These are phyloP conservation scores for Chrysoporthe puriensis DNA, from an alignment of 2,329 filamentous ascomycete species.

Conservation along the genomic window DNA sequence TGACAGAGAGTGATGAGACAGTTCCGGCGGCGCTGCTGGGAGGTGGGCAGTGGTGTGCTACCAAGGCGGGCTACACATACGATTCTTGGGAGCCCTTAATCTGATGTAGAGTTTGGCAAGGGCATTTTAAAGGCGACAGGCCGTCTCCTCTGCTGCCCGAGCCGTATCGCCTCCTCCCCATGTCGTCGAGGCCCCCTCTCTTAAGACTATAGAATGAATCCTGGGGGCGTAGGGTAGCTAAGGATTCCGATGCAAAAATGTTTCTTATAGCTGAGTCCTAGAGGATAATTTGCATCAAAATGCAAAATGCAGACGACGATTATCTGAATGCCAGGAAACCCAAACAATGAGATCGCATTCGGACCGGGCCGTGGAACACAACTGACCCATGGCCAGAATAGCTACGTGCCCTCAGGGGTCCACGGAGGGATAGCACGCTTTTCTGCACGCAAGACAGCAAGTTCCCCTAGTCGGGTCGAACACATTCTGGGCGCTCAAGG, in stretches of 20 bases:
- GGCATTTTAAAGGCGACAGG: no score
- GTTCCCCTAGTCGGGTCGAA: not conserved
- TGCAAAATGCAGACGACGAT: not conserved
- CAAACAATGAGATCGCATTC: not conserved
- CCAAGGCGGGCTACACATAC: no score
- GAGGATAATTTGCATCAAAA: not conserved
- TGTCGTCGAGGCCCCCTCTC: no score
- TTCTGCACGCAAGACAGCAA: not conserved
- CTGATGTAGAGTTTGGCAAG: no score
- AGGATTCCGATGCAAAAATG: not conserved
- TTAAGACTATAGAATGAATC: not conserved
- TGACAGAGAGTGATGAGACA: no score
- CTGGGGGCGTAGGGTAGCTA: not conserved
- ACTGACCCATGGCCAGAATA: not conserved
- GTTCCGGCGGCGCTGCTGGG: no score
- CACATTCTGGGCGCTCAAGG: not conserved
- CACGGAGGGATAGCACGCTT: not conserved
- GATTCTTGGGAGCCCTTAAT: no score
- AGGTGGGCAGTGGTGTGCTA: no score
- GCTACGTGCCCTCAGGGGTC: not conserved
- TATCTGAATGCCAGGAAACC: not conserved
- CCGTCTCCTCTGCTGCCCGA: no score
- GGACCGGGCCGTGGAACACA: not conserved
- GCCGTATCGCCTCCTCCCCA: no score
- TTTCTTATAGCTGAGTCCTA: not conserved